Evolutionary conservation across 257 asterid species (phyloP).

Genomic region (Primulina eburnea): DNA sequence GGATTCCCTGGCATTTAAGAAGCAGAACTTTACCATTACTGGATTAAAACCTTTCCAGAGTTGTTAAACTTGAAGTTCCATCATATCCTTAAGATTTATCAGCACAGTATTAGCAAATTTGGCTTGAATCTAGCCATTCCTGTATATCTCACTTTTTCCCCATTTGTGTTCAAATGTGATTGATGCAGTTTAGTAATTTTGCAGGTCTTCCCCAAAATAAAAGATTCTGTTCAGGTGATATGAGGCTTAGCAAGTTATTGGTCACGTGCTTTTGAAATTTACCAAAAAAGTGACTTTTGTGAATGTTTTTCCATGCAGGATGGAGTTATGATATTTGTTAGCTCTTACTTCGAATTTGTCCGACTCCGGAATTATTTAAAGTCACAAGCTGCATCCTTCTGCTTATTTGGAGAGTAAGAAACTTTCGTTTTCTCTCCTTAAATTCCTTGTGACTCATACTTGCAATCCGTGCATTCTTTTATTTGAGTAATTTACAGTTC

Average conservation of each 20-base stretch:
- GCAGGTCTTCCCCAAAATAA: conserved; percentile 87
- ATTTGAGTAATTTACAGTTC: neutral
- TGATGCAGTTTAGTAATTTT: conserved; percentile 24
- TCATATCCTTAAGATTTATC: too few relatives aligned
- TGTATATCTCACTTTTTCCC: conserved; percentile 9
- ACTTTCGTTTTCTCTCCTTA: conserved; percentile 1
- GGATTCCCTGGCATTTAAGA: neutral
- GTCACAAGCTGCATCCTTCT: conserved; percentile 78
- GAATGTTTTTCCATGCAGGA: conserved; percentile 43
- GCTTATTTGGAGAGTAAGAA: conserved; percentile 92
- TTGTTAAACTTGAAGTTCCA: too few relatives aligned
- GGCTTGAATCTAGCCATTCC: neutral
- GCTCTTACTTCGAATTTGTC: conserved; percentile 91
- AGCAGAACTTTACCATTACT: neutral
- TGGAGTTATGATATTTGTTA: conserved; percentile 77
- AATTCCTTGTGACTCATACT: neutral
- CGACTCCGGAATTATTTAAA: conserved; percentile 76
- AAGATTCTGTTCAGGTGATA: conserved; percentile 76
- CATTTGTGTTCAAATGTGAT: conserved; percentile 15
- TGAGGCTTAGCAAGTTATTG: conserved; percentile 19
- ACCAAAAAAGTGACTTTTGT: conserved; percentile 1
- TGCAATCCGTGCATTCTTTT: conserved; percentile 1
- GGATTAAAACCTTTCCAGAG: neutral
- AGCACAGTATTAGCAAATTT: neutral
- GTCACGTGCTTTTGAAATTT: conserved; percentile 9